Conservation (phyloP, 1,284 basidiomycete genomes). For the Ustilago cynodontis region DNA sequence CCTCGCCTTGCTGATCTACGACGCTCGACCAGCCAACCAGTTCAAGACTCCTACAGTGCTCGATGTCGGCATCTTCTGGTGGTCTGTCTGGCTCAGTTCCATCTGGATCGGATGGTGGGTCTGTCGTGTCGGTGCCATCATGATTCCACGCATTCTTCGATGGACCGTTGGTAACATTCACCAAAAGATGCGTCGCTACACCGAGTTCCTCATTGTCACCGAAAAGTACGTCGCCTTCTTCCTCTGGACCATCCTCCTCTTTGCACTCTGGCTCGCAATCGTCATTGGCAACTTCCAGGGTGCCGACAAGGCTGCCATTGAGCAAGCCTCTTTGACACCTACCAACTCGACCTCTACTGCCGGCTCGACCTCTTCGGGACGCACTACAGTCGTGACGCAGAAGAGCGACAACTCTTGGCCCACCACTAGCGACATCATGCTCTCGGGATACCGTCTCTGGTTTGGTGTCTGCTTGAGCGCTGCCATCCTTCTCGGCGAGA, state of each 20-base stretch:
- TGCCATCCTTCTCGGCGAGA: constrained; percentile 82
- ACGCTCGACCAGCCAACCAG: constrained; percentile 73
- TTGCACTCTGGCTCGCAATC: constrained; percentile 71
- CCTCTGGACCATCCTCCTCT: constrained; percentile 78
- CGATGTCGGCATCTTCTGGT: constrained; percentile 79
- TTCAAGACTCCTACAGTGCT: constrained; percentile 72
- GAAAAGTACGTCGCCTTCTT: constrained; percentile 75
- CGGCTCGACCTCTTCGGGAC: constrained; percentile 21
- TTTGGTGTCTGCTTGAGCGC: constrained; percentile 83
- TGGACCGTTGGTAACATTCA: constrained; percentile 68
- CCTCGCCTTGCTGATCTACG: constrained; percentile 75
- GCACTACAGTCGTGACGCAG: constrained; percentile 22
- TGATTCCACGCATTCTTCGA: constrained; percentile 42
- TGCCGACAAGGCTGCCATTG: constrained; percentile 39
- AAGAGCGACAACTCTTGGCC: constrained; percentile 39
- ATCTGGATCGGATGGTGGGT: constrained; percentile 89
- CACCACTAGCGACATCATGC: constrained; percentile 70
- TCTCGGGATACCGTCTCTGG: constrained; percentile 54
- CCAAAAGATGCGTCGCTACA: constrained; percentile 73
- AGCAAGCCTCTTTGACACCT: constrained; percentile 31
- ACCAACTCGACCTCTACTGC: constrained; percentile 49
- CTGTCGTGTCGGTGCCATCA: constrained; percentile 77
- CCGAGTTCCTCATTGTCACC: constrained; percentile 75
- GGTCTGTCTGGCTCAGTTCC: constrained; percentile 87
- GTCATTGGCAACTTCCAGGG: constrained; percentile 65